Evolutionary conservation across 176 grass and related monocot species (phyloP), one percentile per base, ranked within the genome.

Genomic region (Phragmites australis): DNA sequence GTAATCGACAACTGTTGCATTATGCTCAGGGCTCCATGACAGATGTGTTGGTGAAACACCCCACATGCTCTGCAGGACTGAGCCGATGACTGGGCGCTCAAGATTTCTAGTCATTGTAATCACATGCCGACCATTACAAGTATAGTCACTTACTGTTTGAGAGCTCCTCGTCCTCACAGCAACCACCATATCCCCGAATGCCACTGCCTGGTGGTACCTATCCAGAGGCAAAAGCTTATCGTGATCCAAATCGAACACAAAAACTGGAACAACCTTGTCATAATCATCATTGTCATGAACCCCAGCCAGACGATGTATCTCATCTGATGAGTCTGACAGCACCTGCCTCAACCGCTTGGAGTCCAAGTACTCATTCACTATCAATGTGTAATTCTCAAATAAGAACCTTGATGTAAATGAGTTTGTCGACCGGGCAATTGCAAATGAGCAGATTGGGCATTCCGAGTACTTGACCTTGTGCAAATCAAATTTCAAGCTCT

Each of bases 381-480:
- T 95, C 60, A 99, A 39, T 1, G 96, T 99, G 65, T 99, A 99
- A 63, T 99, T 99, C 21, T 99, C 92, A 75, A 99, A 99, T 51
- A 99, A 81, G 75, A 93, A 99, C 23, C 96, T 88, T 0, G 92
- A 91, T 17, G 94, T 97, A 48, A 90, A 93, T 1, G 94, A 93
- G 78, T 90, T 78, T 31, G 86, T 93, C 0, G 89, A 91, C 15
- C 84, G 72, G n/a, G 91, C 89, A 83, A 94, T 57, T 4, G 89
- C 87, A 25, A 91, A 97, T 14, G 91, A 93, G 81, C 94, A 94
- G 41, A 93, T 84, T 42, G 94, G 65, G 37, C 94, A 97, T 49
- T 93, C 91, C 0, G 89, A 91, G 51, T 85, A 93, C 85, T 85
- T 89, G 29, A 93, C 74, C 0, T 30, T 86, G 48, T 86, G 86